Percentiles rank a stretch among this genome's conserved stretches.
phyloP scores from a whole-genome alignment of 2,329 filamentous ascomycete genomes.

The Fusarium sp. region DNA sequence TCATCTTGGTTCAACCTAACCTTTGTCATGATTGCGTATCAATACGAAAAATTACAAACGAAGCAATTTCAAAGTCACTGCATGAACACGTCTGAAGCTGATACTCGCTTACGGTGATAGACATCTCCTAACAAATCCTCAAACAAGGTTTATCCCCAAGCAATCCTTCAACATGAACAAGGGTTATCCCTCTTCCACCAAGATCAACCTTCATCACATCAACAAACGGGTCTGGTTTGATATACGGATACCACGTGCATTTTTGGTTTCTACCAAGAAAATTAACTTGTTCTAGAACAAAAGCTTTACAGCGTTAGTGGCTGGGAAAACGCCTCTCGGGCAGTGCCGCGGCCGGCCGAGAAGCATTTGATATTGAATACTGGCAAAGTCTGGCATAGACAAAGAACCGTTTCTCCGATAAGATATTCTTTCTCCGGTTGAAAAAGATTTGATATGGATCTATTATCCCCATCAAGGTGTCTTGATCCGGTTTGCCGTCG shows the following conservation, averaged over 20 bases:
- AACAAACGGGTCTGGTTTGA: neutral
- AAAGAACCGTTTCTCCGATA: neutral
- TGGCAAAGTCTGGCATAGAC: neutral
- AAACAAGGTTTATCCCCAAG: neutral
- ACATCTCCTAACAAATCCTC: neutral
- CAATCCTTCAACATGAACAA: neutral
- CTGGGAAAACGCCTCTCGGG: conserved; percentile 19
- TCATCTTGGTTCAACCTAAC: neutral
- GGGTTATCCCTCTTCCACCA: neutral
- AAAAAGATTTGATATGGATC: neutral
- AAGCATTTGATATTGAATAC: conserved; percentile 4
- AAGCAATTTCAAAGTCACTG: neutral
- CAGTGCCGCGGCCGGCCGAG: conserved; percentile 12
- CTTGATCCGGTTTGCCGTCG: neutral
- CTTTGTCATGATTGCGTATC: neutral
- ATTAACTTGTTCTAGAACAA: conserved; percentile 37
- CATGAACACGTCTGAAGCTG: conserved; percentile 16
- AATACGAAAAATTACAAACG: neutral
- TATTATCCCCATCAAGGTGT: neutral
- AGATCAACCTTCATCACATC: neutral
- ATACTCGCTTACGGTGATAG: conserved; percentile 4
- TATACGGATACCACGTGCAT: neutral
- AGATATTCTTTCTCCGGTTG: neutral
- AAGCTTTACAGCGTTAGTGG: conserved; percentile 10
- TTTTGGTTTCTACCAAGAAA: neutral